Percentiles rank a stretch among this genome's conserved stretches.
Conservation (phyloP, 768 basidiomycete species). For the Phylloporus arenicola region DNA sequence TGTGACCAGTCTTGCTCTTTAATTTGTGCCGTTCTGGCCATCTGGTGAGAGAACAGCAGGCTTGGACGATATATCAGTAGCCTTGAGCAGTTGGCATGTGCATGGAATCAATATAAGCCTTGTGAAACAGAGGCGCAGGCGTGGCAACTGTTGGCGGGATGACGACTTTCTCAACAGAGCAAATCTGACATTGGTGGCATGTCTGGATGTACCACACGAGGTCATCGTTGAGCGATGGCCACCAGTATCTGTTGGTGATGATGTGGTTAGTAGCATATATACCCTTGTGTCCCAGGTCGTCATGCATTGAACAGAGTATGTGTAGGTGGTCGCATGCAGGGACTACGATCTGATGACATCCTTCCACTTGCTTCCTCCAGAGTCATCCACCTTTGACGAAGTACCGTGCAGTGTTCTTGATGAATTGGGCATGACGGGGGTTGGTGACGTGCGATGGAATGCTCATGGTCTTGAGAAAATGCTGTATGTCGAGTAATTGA, state of each 20-base stretch:
- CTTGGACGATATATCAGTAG: constrained; percentile 35
- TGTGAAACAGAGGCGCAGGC: not conserved
- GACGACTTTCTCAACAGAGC: constrained; percentile 14
- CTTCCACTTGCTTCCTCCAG: no score
- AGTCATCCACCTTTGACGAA: no score
- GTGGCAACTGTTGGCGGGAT: constrained; percentile 16
- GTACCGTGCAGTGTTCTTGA: no score
- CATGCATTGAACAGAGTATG: not conserved
- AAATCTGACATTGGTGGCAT: constrained; percentile 37
- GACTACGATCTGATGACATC: no score
- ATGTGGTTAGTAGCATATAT: no score
- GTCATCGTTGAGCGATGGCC: no score
- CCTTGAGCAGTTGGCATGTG: constrained; percentile 32
- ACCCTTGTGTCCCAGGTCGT: constrained; percentile 2
- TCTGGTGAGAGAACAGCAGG: constrained; percentile 27
- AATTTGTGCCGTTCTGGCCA: constrained; percentile 36
- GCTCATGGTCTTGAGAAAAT: no score
- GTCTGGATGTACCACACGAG: constrained; percentile 30
- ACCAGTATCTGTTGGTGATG: constrained; percentile 25
- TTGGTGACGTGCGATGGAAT: no score
- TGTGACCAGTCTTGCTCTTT: constrained; percentile 26
- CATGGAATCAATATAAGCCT: no score
- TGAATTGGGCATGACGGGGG: no score
- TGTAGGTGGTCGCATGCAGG: not conserved
- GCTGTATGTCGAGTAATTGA: no score